phyloP scores from a whole-genome alignment of 192 early-diverging fungal species.

The Coemansia guatemalensis region DNA sequence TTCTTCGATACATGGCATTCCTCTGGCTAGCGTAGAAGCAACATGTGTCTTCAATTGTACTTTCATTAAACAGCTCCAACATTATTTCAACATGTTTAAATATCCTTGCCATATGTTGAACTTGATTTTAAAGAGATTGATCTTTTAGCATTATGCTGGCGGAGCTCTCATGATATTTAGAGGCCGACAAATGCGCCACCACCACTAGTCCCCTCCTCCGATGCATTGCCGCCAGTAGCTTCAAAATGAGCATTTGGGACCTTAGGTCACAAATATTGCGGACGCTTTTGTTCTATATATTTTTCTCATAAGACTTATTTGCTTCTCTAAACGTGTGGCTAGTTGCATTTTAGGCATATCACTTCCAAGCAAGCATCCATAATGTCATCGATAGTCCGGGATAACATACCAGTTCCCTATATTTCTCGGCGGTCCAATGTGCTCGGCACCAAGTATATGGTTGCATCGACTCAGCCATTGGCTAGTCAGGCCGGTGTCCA shows the following conservation, averaged over 20 bases:
- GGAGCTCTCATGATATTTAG: too few species aligned
- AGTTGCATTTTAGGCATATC: background rate
- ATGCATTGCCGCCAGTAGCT: too few species aligned
- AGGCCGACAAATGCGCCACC: too few species aligned
- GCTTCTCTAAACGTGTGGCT: background rate
- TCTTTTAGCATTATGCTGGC: background rate
- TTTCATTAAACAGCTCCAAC: background rate
- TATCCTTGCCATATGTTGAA: background rate
- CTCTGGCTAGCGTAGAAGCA: background rate
- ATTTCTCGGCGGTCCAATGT: constrained; percentile 56
- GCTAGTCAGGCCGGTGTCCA: constrained; percentile 66
- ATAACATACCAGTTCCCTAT: constrained; percentile 25
- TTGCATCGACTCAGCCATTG: constrained; percentile 66
- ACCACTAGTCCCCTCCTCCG: too few species aligned
- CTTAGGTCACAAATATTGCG: too few species aligned
- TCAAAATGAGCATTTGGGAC: too few species aligned
- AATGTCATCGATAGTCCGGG: constrained; percentile 33
- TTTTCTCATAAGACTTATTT: background rate
- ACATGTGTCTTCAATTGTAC: background rate
- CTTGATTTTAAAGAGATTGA: background rate
- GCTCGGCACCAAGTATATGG: constrained; percentile 64
- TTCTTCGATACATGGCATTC: background rate
- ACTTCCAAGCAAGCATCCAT: background rate
- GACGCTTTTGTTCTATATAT: background rate
- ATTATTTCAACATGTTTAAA: background rate